Conservation (phyloP, 164 flowering plant species). For the Vitis vinifera region ASM3070453v1 NC_081814.1:2871001-2871500, state of each 20-base stretch:
- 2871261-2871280: background rate
- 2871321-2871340: conserved; percentile 36
- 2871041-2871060: no score
- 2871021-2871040: no score
- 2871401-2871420: conserved; percentile 30
- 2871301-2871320: conserved; percentile 37
- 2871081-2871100: no score
- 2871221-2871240: no score
- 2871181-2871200: conserved; percentile 38
- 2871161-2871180: conserved; percentile 51
- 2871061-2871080: no score
- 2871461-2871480: conserved; percentile 40
- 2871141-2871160: conserved; percentile 36
- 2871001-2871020: no score
- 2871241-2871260: no score
- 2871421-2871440: conserved; percentile 4
- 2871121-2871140: conserved; percentile 44
- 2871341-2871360: conserved; percentile 23
- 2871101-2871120: conserved; percentile 27
- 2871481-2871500: conserved; percentile 26
- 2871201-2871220: conserved; percentile 14
- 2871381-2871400: conserved; percentile 32
- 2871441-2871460: conserved; percentile 40
- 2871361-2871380: conserved; percentile 49
- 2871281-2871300: conserved; percentile 13